phyloP scores from a whole-genome alignment of 1,139 yeast genomes.

The Kodamaea sp. region DNA sequence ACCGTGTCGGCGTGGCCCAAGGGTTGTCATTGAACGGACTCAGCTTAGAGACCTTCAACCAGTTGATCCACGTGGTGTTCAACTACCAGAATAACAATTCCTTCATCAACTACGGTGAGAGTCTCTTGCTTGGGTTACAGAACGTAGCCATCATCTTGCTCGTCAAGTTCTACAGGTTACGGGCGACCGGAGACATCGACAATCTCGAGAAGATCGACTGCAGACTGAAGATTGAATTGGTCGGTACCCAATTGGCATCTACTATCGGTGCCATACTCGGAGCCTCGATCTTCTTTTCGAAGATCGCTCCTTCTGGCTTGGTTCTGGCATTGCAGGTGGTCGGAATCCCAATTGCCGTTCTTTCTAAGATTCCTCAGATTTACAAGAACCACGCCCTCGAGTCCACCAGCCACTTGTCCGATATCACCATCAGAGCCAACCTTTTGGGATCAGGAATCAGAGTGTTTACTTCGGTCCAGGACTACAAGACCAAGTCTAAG shows the following conservation, averaged over 20 bases:
- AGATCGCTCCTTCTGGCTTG: conserved; percentile 33
- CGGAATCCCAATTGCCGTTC: conserved; percentile 54
- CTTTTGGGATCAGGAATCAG: conserved; percentile 56
- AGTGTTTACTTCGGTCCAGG: conserved; percentile 55
- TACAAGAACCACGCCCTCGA: conserved; percentile 44
- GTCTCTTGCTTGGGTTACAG: conserved; percentile 42
- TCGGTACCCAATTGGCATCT: conserved; percentile 11
- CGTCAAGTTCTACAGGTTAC: conserved; percentile 36
- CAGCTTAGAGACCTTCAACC: conserved; percentile 39
- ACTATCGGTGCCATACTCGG: conserved; percentile 31
- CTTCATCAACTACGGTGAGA: conserved; percentile 47
- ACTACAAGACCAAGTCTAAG: conserved; percentile 12
- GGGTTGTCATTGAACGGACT: conserved; percentile 43
- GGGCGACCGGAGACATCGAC: conserved; percentile 22
- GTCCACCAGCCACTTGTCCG: conserved; percentile 57
- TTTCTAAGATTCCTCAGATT: conserved; percentile 61
- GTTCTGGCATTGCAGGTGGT: conserved; percentile 45
- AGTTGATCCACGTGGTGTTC: conserved; percentile 44
- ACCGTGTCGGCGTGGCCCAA: conserved; percentile 34
- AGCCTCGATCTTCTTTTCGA: conserved; percentile 29
- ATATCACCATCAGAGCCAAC: conserved; percentile 56
- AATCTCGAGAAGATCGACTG: conserved; percentile 12
- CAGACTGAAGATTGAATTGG: conserved; percentile 17
- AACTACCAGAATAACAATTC: conserved; percentile 37
- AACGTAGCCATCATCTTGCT: conserved; percentile 40